phyloP scores from a whole-genome alignment of 371 early-diverging fungal species.

The Mycotypha africana region DNA sequence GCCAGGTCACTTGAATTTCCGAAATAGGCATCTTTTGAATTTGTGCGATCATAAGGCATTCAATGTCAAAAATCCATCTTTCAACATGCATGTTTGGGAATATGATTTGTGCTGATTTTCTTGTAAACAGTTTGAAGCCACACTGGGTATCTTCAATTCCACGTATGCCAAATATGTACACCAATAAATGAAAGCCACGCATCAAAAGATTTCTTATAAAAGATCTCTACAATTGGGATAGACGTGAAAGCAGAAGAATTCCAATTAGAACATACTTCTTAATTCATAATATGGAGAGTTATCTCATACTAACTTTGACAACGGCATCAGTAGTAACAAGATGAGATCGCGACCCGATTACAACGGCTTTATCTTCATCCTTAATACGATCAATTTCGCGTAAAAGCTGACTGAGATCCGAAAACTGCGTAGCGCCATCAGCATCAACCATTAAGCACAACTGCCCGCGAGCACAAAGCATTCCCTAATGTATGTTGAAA shows the following conservation, averaged over 20 bases:
- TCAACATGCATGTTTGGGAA: conserved; percentile 92
- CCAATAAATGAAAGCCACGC: conserved; percentile 85
- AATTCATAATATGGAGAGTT: background rate
- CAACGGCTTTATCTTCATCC: conserved; percentile 57
- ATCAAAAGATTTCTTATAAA: conserved; percentile 87
- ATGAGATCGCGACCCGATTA: conserved; percentile 89
- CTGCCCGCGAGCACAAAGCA: conserved; percentile 76
- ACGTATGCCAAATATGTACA: conserved; percentile 78
- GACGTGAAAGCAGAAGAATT: too few species aligned
- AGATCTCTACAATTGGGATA: conserved; percentile 78
- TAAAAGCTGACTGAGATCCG: conserved; percentile 69
- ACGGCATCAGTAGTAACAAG: conserved; percentile 85
- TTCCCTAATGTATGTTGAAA: conserved; percentile 73
- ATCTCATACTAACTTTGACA: conserved; percentile 70
- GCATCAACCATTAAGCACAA: conserved; percentile 90
- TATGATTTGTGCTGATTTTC: conserved; percentile 69
- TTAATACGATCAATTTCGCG: conserved; percentile 31
- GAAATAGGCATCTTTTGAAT: conserved; percentile 65
- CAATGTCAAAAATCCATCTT: conserved; percentile 96
- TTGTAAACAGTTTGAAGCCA: conserved; percentile 92
- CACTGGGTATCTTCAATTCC: conserved; percentile 93
- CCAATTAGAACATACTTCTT: background rate
- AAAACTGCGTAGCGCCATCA: conserved; percentile 90
- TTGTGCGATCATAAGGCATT: conserved; percentile 80
- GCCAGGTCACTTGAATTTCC: conserved; percentile 93